Evolutionary conservation across 2,329 filamentous ascomycete species (phyloP).

Genomic region (Aspergillus oerlinghausenensis): DNA sequence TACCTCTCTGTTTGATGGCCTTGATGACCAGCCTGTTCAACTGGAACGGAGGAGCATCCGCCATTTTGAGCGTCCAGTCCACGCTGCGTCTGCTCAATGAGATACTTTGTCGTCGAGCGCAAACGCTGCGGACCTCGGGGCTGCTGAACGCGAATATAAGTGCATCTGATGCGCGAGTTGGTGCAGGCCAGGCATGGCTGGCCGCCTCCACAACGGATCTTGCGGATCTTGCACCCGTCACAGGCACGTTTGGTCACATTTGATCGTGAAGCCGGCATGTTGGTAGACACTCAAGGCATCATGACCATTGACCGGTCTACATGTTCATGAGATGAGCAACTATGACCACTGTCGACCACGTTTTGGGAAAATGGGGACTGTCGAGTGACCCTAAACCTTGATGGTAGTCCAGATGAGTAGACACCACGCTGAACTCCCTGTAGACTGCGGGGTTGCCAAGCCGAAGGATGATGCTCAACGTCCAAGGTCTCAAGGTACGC

Average conservation of each 20-base stretch:
- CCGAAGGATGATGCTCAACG: not conserved
- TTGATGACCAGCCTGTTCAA: not conserved
- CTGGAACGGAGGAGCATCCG: not conserved
- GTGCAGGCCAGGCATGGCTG: constrained; percentile 46
- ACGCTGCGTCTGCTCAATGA: constrained; percentile 19
- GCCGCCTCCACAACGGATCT: constrained; percentile 48
- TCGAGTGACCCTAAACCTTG: too few species aligned
- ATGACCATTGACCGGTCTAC: not conserved
- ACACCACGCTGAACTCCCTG: not conserved
- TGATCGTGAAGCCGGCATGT: constrained; percentile 10
- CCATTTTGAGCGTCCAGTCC: not conserved
- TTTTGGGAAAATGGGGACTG: too few species aligned
- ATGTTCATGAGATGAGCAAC: not conserved
- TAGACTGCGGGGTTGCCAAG: not conserved
- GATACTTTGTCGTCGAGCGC: constrained; percentile 16
- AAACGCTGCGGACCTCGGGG: constrained; percentile 46
- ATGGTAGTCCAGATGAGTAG: not conserved
- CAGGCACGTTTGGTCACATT: constrained; percentile 40
- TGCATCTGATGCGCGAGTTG: constrained; percentile 46
- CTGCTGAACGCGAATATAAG: constrained; percentile 45
- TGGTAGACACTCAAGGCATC: not conserved
- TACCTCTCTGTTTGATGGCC: not conserved
- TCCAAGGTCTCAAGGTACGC: too few species aligned
- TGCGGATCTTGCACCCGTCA: constrained; percentile 51
- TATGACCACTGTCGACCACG: not conserved